A percentile compares a stretch with the other conserved stretches of the same genome.
Conservation (phyloP, 306 rosid species). For the Clitoria ternatea region DNA sequence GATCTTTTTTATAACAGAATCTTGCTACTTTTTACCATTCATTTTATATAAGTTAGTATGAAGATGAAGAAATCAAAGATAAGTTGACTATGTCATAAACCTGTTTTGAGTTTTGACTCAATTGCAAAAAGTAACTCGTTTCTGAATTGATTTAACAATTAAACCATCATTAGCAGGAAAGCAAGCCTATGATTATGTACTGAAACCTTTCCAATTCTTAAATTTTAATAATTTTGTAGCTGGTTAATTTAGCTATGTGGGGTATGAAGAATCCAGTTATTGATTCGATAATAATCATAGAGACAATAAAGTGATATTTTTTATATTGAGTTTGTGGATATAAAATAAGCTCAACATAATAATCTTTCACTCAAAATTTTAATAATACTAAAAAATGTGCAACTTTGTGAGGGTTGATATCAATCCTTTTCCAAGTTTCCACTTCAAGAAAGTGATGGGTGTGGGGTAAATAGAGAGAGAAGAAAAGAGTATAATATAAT, state of each 20-base stretch:
- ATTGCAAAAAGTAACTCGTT: background rate
- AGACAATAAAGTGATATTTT: slow-evolving; percentile 8
- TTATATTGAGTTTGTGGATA: slow-evolving; percentile 17
- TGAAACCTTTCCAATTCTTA: background rate
- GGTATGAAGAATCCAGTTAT: slow-evolving; percentile 15
- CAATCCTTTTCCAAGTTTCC: slow-evolving; percentile 24
- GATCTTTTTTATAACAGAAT: background rate
- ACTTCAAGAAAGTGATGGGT: slow-evolving; percentile 30
- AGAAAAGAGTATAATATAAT: background rate
- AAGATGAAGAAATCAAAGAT: background rate
- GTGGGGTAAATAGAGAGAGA: slow-evolving; percentile 11
- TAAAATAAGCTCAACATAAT: slow-evolving; percentile 9
- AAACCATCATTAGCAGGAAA: slow-evolving; percentile 11
- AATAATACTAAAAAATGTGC: background rate
- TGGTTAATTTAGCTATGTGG: slow-evolving; percentile 5
- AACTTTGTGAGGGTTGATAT: slow-evolving; percentile 19
- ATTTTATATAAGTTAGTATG: background rate
- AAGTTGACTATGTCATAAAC: background rate
- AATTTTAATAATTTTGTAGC: background rate
- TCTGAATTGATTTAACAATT: slow-evolving; percentile 11
- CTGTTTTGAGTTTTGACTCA: background rate
- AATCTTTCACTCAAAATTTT: background rate
- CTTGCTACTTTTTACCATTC: background rate
- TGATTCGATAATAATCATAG: slow-evolving; percentile 11
- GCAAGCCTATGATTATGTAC: slow-evolving; percentile 22